Evolutionary conservation across 495 filamentous ascomycete species (phyloP).

Genomic region (Penicillium daleae): DNA sequence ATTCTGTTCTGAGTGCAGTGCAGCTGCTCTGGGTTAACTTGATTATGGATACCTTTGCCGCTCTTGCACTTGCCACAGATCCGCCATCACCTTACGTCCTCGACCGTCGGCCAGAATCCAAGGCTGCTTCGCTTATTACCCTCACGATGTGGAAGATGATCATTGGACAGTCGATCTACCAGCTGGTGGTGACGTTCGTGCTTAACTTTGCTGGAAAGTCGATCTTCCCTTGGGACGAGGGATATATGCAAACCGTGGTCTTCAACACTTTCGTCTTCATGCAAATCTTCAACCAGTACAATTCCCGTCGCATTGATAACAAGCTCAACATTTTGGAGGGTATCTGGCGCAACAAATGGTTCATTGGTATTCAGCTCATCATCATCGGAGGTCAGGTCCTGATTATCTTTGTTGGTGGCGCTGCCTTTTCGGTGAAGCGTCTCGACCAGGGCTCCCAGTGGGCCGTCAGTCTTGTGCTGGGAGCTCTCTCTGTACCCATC

Average conservation of each 20-base stretch:
- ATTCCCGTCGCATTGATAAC: slow-evolving; percentile 84
- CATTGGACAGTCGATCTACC: slow-evolving; percentile 80
- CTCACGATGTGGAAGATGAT: slow-evolving; percentile 95
- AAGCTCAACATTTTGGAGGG: slow-evolving; percentile 89
- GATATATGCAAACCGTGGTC: slow-evolving; percentile 65
- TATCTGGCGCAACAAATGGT: slow-evolving; percentile 77
- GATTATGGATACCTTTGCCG: slow-evolving; percentile 95
- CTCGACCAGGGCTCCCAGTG: slow-evolving; percentile 68
- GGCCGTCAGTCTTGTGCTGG: slow-evolving; percentile 74
- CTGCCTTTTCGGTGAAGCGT: slow-evolving; percentile 65
- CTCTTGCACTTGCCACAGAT: slow-evolving; percentile 89
- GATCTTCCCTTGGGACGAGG: slow-evolving; percentile 61
- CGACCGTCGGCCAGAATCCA: slow-evolving; percentile 74
- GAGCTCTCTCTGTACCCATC: slow-evolving; percentile 70
- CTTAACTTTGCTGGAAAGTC: slow-evolving; percentile 71
- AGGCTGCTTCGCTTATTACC: slow-evolving; percentile 76
- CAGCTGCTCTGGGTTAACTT: slow-evolving; percentile 92
- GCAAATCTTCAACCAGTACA: slow-evolving; percentile 89
- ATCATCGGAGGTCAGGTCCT: slow-evolving; percentile 82
- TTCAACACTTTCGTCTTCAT: slow-evolving; percentile 96
- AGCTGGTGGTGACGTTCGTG: slow-evolving; percentile 76
- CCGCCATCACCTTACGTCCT: slow-evolving; percentile 72
- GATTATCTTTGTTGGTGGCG: slow-evolving; percentile 77
- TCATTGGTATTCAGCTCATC: slow-evolving; percentile 77
- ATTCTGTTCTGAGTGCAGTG: slow-evolving; percentile 80